Conservation (phyloP, 1,284 basidiomycete genomes). For the Abortiporus biennis region DNA sequence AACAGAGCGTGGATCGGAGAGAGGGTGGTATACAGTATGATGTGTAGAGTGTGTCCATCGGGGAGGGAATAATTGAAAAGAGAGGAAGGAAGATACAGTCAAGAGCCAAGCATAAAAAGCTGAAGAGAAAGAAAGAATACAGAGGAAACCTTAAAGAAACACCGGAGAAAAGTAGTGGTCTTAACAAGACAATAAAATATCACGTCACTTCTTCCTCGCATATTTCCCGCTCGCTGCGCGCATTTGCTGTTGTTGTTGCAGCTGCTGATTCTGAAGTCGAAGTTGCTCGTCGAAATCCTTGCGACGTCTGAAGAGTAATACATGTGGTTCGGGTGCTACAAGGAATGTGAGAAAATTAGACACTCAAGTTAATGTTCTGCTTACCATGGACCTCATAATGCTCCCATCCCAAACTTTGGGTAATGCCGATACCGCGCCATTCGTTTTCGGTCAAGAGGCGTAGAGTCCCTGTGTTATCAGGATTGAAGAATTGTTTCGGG, state of each 20-base stretch:
- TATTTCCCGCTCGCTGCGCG: conserved; percentile 17
- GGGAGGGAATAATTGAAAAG: too few species aligned
- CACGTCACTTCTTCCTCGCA: conserved; percentile 24
- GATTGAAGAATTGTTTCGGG: conserved; percentile 77
- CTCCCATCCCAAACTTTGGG: conserved; percentile 94
- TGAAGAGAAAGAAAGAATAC: too few species aligned
- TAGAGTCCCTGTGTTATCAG: conserved; percentile 74
- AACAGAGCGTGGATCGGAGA: too few species aligned
- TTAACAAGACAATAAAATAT: background rate
- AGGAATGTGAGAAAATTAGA: too few species aligned
- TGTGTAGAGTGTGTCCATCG: too few species aligned
- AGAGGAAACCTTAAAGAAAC: too few species aligned
- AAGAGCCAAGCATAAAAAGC: too few species aligned
- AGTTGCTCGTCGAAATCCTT: conserved; percentile 48
- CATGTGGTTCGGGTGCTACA: conserved; percentile 83
- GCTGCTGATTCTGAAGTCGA: too few species aligned
- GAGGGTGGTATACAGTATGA: too few species aligned
- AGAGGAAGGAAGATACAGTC: too few species aligned
- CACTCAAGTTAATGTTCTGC: conserved; percentile 19
- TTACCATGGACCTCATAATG: conserved; percentile 95
- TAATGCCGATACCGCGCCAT: conserved; percentile 95
- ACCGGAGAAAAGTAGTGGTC: too few species aligned
- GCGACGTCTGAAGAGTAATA: conserved; percentile 71
- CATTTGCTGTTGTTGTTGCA: conserved; percentile 15
- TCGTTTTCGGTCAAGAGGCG: conserved; percentile 82